phyloP scores from a whole-genome alignment of 2,329 filamentous ascomycete genomes.

The Alternaria burnsii region DNA sequence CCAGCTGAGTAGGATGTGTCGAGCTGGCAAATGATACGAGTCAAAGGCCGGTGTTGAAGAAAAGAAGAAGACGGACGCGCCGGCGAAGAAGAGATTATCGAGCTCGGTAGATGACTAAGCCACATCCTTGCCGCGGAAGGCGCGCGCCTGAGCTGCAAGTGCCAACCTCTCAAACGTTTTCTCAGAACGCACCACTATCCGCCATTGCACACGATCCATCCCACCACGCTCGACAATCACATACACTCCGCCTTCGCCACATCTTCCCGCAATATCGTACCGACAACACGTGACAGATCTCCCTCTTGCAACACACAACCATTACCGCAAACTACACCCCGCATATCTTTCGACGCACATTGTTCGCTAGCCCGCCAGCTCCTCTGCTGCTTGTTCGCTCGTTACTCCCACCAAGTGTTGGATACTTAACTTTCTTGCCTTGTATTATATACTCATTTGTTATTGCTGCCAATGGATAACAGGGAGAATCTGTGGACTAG shows the following conservation, averaged over 20 bases:
- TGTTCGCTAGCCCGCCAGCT: conserved; percentile 38
- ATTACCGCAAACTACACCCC: conserved; percentile 14
- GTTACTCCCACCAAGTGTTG: conserved; percentile 45
- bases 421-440: conserved; percentile 24
- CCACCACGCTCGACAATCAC: conserved; percentile 22
- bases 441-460: conserved; percentile 17
- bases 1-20: conserved; percentile 67
- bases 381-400: conserved; percentile 47
- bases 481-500: conserved; percentile 73
- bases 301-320: conserved; percentile 15
- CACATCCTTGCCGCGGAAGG: conserved; percentile 23
- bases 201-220: conserved; percentile 28
- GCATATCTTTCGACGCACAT: conserved; percentile 15
- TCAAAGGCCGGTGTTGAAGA: conserved; percentile 68
- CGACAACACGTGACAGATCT: conserved; percentile 8
- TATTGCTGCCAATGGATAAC: conserved; percentile 51
- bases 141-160: conserved; percentile 34
- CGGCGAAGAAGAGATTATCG: conserved; percentile 32
- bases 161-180: conserved; percentile 43
- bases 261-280: conserved; percentile 12
- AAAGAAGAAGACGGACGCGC: conserved; percentile 22
- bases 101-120: conserved; percentile 26
- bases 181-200: conserved; percentile 31
- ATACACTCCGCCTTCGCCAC: conserved; percentile 10
- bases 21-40: conserved; percentile 76